Evolutionary conservation across 768 basidiomycete genomes (phyloP).

Genomic region (Tubosaeta brunneosetosa): DNA sequence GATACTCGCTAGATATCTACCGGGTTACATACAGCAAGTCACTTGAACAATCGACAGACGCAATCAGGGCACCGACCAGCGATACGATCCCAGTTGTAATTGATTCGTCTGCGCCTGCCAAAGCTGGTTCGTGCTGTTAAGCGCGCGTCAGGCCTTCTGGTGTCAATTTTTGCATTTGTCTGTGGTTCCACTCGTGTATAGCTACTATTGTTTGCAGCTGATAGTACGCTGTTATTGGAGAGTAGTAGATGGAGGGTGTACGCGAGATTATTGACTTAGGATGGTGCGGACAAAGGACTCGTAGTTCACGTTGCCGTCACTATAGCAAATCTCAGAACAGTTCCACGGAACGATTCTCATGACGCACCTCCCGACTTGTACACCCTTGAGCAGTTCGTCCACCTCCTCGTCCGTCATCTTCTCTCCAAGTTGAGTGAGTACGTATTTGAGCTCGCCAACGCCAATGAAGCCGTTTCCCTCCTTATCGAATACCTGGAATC

Average conservation of each 20-base stretch:
- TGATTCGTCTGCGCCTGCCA: slow-evolving; percentile 49
- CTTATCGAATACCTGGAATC: slow-evolving; percentile 98
- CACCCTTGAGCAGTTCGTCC: slow-evolving; percentile 94
- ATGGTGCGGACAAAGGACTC: slow-evolving; percentile 96
- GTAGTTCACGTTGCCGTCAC: slow-evolving; percentile 90
- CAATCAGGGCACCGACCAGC: slow-evolving; percentile 74
- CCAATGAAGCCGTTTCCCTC: slow-evolving; percentile 52
- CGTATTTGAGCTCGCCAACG: slow-evolving; percentile 65
- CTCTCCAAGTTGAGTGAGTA: slow-evolving; percentile 94
- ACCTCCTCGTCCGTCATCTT: slow-evolving; percentile 98
- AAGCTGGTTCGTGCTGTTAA: slow-evolving; percentile 64
- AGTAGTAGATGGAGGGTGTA: too few species aligned
- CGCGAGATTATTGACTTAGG: slow-evolving; percentile 62
- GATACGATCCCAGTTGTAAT: slow-evolving; percentile 82
- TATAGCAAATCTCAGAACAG: slow-evolving; percentile 28
- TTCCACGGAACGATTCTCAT: slow-evolving; percentile 27
- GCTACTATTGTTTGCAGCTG: slow-evolving; percentile 25
- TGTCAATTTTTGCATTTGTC: slow-evolving; percentile 25
- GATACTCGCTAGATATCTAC: slow-evolving; percentile 74
- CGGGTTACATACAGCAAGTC: slow-evolving; percentile 95
- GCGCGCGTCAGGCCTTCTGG: slow-evolving; percentile 1
- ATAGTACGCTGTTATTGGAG: slow-evolving; percentile 27
- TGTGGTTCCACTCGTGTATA: slow-evolving; percentile 20
- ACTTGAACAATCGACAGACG: slow-evolving; percentile 76
- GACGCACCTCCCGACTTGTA: slow-evolving; percentile 85